Evolutionary conservation across 495 filamentous ascomycete species (phyloP), one percentile per base, ranked within the genome.

Genomic region (Diplogelasinospora grovesii): DNA sequence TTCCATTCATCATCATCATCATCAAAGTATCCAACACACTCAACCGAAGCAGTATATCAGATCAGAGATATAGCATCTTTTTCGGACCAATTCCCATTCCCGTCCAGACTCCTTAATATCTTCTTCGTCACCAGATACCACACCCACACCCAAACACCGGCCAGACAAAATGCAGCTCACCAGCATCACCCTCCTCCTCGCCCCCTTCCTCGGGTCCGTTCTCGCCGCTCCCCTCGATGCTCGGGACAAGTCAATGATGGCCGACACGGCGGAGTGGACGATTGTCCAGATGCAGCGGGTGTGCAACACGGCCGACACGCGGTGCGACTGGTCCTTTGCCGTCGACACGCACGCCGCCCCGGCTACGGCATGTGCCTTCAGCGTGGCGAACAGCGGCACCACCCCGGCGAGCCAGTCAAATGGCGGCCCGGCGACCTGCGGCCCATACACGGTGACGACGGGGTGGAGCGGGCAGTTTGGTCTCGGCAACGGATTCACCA

Each of bases 401-500:
- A 30, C 48, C 6, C 54, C 54, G 19, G 73, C 72, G 37, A 68
- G 57, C 55, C 54, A 56, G 15, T 48, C 63, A 15, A 54, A 59
- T 34, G 68, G 65, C 31, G 60, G 52, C 20, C 61, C 63, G 16
- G 42, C 55, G 44, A 48, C 18, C 23, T 77, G 73, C 55, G 74
- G 71, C 22, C 53, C 48, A 29, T 77, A 58, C 59, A 73, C 65
- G 41, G 46, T 79, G 39, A 75, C 63, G 31, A 70, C 69, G 11
- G 61, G 59, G 52, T 78, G 73, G 74, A 76, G 71, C 58, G 72
- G 69, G 44, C 65, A 73, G 45, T 78, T 77, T 39, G 73, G 73
- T 44, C 39, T 45, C 6, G 66, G 50, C 31, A 60, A 71, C 30
- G 75, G 74, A 31, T 79, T 79, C 55, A 74, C 71, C 23, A 74